Conservation (phyloP, 441 rosid genomes). For the Populus tomentosa region DNA sequence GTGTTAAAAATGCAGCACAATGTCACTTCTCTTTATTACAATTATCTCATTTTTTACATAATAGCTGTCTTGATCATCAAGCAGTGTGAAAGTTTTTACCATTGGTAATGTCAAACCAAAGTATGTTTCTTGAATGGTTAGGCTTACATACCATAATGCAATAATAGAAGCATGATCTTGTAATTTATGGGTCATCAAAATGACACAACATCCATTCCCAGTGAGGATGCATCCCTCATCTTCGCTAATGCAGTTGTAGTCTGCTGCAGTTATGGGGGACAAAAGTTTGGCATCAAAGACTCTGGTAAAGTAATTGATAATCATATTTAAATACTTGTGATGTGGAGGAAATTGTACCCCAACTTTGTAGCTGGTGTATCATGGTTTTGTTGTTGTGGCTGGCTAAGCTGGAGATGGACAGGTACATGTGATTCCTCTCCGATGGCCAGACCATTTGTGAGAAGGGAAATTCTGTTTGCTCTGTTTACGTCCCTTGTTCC, state of each 20-base stretch:
- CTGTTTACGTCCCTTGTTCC: constrained; percentile 54
- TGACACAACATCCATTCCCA: constrained; percentile 17
- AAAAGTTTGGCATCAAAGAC: constrained; percentile 22
- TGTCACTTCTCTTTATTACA: constrained; percentile 27
- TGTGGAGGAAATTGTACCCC: constrained; percentile 41
- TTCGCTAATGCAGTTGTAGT: constrained; percentile 52
- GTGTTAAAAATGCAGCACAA: background rate
- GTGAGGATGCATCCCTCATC: constrained; percentile 17
- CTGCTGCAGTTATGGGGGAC: constrained; percentile 42
- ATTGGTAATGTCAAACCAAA: constrained; percentile 31
- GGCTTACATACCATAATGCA: constrained; percentile 36
- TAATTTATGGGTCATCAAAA: constrained; percentile 15
- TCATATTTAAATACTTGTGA: constrained; percentile 3
- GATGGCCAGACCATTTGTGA: constrained; percentile 39
- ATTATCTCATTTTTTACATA: constrained; percentile 30
- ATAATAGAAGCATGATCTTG: constrained; percentile 32
- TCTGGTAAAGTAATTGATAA: constrained; percentile 2
- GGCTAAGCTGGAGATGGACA: constrained; percentile 86
- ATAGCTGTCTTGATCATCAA: constrained; percentile 20
- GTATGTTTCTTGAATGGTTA: constrained; percentile 19
- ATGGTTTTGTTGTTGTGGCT: constrained; percentile 58
- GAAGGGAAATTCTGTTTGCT: constrained; percentile 37
- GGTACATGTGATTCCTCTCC: constrained; percentile 57
- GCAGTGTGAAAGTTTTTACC: constrained; percentile 20
- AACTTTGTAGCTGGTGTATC: constrained; percentile 50